phyloP scores from a whole-genome alignment of 257 asterid species.

The Euphrasia confusa region DNA sequence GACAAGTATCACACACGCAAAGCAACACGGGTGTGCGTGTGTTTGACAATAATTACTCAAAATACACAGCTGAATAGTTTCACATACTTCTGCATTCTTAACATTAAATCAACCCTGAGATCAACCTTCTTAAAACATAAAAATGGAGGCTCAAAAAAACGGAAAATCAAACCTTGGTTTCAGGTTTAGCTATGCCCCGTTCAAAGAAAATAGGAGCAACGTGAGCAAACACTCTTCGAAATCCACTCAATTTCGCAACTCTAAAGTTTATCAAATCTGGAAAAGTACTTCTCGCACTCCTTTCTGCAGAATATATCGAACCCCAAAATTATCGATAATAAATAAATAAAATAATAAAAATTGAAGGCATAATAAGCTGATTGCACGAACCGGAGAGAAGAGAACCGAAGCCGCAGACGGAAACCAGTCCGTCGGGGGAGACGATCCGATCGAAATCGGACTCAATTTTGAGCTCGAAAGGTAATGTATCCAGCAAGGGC shows the following conservation, averaged over 20 bases:
- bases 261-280: slow-evolving; percentile 88
- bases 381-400: slow-evolving; percentile 76
- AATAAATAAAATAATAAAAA: not conserved
- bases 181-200: slow-evolving; percentile 79
- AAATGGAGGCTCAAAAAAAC: not conserved
- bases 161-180: slow-evolving; percentile 63
- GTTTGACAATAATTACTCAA: not conserved
- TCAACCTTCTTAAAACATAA: not conserved
- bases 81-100: slow-evolving; percentile 14
- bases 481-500: slow-evolving; percentile 26
- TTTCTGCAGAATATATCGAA: slow-evolving; percentile 43
- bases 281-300: slow-evolving; percentile 94
- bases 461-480: slow-evolving; percentile 59
- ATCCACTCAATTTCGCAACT: slow-evolving; percentile 72
- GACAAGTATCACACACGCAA: not conserved
- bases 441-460: slow-evolving; percentile 68
- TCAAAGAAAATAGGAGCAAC: slow-evolving; percentile 90
- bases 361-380: not conserved
- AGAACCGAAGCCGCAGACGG: slow-evolving; percentile 91
- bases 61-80: slow-evolving; percentile 13
- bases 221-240: slow-evolving; percentile 89
- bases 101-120: not conserved
- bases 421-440: slow-evolving; percentile 72
- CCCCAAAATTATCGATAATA: not conserved
- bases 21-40: not conserved